Conservation (phyloP, 2,329 filamentous ascomycete species). For the Aspergillus flavus region DNA sequence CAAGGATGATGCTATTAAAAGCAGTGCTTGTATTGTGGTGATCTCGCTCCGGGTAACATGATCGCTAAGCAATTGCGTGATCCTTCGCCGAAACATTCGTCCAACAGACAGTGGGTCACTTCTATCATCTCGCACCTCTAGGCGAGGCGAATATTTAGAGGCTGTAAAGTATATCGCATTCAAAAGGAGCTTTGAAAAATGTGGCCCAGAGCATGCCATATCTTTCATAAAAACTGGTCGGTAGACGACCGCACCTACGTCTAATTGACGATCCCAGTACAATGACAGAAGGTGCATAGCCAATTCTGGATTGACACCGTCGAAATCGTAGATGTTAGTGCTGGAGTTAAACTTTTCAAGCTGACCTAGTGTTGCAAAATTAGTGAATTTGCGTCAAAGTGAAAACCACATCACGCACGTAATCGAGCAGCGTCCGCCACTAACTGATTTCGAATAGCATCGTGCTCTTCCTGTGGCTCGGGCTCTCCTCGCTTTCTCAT, state of each 20-base stretch:
- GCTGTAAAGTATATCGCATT: slow-evolving; percentile 39
- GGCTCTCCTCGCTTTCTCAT: not conserved
- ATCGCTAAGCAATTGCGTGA: not conserved
- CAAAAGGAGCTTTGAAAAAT: slow-evolving; percentile 56
- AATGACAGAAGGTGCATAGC: slow-evolving; percentile 4
- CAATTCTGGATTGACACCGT: slow-evolving; percentile 1
- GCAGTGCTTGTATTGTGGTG: not conserved
- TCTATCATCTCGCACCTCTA: not conserved
- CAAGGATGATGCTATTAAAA: not conserved
- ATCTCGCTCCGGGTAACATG: not conserved
- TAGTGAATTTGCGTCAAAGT: not conserved
- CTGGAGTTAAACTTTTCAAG: not conserved
- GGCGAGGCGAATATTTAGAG: not conserved
- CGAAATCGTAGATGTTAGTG: slow-evolving; percentile 10
- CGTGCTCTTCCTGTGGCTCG: not conserved
- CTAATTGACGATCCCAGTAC: slow-evolving; percentile 7
- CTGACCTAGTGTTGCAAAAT: not conserved
- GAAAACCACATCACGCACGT: not conserved
- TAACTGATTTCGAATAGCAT: not conserved
- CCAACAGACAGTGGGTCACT: not conserved
- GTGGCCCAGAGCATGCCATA: slow-evolving; percentile 42
- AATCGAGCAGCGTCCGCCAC: not conserved
- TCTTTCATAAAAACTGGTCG: slow-evolving; percentile 18
- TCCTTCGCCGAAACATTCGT: not conserved
- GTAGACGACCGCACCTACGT: slow-evolving; percentile 5